Percentiles rank a stretch among this genome's conserved stretches.
Evolutionary conservation across 2,329 filamentous ascomycete genomes (phyloP).

Genomic region (Microsporum ferrugineum): DNA sequence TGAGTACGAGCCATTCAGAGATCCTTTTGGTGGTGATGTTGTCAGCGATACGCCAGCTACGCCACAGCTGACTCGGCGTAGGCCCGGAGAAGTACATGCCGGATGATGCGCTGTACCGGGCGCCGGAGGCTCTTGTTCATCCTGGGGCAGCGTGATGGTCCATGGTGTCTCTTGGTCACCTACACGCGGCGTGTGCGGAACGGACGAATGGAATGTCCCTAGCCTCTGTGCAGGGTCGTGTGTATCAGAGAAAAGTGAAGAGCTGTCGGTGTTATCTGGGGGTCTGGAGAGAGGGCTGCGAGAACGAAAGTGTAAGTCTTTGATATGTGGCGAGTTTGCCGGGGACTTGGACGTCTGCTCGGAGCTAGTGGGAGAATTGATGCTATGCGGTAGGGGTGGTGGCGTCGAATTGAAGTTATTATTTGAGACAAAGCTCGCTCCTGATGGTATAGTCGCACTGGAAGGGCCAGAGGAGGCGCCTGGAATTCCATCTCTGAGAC

Average conservation of each 20-base stretch:
- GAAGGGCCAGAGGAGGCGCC: neutral
- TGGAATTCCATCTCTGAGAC: neutral
- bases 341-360: neutral
- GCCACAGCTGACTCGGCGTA: neutral
- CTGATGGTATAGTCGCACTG: neutral
- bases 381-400: neutral
- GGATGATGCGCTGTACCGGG: conserved; percentile 4
- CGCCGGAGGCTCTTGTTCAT: conserved; percentile 7
- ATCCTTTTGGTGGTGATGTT: conserved; percentile 7
- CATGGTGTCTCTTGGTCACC: conserved; percentile 30
- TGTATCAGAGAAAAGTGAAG: neutral
- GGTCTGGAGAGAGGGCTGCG: conserved; percentile 25
- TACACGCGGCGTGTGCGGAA: conserved; percentile 23
- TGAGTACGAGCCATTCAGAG: neutral
- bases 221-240: conserved; percentile 18
- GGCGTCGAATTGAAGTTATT: neutral
- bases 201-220: conserved; percentile 24
- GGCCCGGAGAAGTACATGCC: neutral
- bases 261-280: conserved; percentile 16
- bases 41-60: conserved; percentile 1
- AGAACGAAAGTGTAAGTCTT: conserved; percentile 26
- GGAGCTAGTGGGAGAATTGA: neutral
- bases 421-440: neutral
- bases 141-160: conserved; percentile 25
- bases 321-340: neutral